phyloP scores from a whole-genome alignment of 495 filamentous ascomycete species.

The Podospora sp. region DNA sequence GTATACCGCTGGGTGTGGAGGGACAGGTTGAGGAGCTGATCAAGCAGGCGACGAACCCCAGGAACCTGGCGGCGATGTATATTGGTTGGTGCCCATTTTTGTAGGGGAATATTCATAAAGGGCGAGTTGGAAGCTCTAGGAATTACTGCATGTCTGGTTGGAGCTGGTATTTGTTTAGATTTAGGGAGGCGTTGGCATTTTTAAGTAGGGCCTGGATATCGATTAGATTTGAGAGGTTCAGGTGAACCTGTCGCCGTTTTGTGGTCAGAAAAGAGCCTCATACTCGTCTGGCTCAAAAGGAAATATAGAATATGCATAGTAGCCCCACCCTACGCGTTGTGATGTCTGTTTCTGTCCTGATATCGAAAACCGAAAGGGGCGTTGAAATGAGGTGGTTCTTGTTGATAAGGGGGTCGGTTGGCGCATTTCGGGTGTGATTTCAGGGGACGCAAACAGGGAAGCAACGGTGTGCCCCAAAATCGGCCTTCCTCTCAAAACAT shows the following conservation, averaged over 20 bases:
- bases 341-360: no score
- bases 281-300: no score
- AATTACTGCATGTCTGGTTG: not conserved
- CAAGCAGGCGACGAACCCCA: conserved; percentile 74
- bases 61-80: conserved; percentile 86
- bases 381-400: not conserved
- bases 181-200: no score
- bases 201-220: no score
- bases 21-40: conserved; percentile 95
- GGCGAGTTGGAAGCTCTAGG: not conserved
- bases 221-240: no score
- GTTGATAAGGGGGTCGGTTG: not conserved
- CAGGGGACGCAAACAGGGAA: not conserved
- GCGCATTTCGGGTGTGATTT: not conserved
- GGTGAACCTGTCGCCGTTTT: no score
- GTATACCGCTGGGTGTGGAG: conserved; percentile 88
- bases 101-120: conserved; percentile 40
- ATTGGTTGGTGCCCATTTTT: conserved; percentile 98
- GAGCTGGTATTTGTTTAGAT: not conserved
- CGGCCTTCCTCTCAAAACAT: not conserved
- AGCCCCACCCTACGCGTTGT: no score
- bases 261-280: no score
- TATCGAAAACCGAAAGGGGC: not conserved
- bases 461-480: not conserved
- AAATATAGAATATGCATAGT: no score